Evolutionary conservation across 2,329 filamentous ascomycete genomes (phyloP).

Genomic region (Lecanosticta acicola): DNA sequence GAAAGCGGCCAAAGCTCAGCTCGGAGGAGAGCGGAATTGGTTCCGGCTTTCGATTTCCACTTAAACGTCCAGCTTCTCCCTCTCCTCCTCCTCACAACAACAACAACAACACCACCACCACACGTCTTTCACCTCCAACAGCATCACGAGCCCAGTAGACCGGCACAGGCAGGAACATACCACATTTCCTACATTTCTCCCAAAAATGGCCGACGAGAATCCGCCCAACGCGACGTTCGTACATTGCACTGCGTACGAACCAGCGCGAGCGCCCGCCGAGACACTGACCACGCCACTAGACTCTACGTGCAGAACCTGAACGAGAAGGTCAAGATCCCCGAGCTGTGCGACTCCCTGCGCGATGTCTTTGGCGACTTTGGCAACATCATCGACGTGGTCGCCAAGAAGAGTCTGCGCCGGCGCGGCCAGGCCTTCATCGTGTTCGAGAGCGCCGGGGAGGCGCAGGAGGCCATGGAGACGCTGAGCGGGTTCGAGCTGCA

Average conservation of each 20-base stretch:
- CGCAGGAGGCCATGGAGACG: slow-evolving; percentile 75
- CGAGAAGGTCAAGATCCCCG: slow-evolving; percentile 79
- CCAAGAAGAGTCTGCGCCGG: slow-evolving; percentile 82
- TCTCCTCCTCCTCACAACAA: neutral
- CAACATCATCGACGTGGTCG: slow-evolving; percentile 74
- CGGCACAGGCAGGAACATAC: neutral
- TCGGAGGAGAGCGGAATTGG: neutral
- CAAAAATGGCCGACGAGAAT: slow-evolving; percentile 15
- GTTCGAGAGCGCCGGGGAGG: slow-evolving; percentile 76
- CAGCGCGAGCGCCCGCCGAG: slow-evolving; percentile 9
- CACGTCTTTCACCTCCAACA: neutral
- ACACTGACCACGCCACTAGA: slow-evolving; percentile 4
- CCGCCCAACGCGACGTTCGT: slow-evolving; percentile 37
- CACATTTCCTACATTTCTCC: neutral
- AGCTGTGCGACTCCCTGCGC: slow-evolving; percentile 65
- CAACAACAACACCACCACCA: neutral
- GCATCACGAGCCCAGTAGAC: neutral
- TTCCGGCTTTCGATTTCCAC: neutral
- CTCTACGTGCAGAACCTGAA: slow-evolving; percentile 71
- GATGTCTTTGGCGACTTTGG: slow-evolving; percentile 88
- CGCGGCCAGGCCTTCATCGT: slow-evolving; percentile 96
- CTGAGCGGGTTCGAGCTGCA: slow-evolving; percentile 90
- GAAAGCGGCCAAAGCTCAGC: neutral
- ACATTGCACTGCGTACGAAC: slow-evolving; percentile 40
- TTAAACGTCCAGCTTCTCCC: slow-evolving; percentile 1